Evolutionary conservation across 768 basidiomycete species (phyloP).

Genomic region (Naematelia encephala): DNA sequence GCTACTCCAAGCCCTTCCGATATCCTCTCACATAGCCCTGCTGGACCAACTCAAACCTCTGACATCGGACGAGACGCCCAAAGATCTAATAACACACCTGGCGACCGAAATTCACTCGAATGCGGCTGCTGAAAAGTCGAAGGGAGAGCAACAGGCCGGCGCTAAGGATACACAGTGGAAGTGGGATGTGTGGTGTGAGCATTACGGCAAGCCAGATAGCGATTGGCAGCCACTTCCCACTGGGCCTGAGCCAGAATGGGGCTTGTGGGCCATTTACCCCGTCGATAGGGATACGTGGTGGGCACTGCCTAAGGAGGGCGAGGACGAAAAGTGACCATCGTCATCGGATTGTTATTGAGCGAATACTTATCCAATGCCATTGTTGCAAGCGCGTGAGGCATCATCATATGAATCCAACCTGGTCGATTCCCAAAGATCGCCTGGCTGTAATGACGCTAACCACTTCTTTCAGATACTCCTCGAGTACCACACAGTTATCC

Average conservation of each 20-base stretch:
- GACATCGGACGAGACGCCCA: background rate
- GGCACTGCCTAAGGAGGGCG: background rate
- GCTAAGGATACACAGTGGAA: background rate
- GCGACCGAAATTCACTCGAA: background rate
- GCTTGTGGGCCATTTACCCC: background rate
- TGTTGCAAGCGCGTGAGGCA: background rate
- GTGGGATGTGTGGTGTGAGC: background rate
- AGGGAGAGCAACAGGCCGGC: background rate
- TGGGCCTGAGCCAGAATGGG: background rate
- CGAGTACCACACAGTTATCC: conserved; percentile 91
- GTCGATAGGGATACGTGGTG: background rate
- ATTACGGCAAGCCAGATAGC: background rate
- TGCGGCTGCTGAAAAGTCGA: background rate
- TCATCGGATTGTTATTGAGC: no score
- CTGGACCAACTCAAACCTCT: background rate
- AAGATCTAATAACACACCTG: background rate
- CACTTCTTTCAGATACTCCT: conserved; percentile 87
- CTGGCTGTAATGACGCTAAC: conserved; percentile 35
- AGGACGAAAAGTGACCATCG: background rate
- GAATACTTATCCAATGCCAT: no score
- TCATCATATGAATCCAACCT: conserved; percentile 20
- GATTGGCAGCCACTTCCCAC: background rate
- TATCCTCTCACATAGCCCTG: background rate
- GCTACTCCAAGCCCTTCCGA: background rate
- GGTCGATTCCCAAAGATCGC: conserved; percentile 39